These are phyloP conservation scores for Yarrowia porcina DNA, from an alignment of 805 yeast species.

Conservation along the genomic window DNA sequence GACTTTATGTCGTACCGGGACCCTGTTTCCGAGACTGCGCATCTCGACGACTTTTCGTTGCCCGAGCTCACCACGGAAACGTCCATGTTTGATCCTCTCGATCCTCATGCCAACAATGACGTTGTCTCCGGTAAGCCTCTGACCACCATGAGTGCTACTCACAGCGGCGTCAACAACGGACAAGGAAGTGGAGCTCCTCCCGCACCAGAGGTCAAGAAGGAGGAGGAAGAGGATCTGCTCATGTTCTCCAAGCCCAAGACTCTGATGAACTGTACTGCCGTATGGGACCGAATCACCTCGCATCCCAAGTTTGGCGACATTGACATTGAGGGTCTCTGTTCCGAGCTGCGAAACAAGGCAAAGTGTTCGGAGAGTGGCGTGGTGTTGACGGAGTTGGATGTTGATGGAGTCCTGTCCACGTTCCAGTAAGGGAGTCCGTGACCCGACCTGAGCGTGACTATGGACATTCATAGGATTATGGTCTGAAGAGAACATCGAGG, in stretches of 20 bases:
- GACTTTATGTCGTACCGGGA: constrained; percentile 35
- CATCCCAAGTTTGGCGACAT: constrained; percentile 92
- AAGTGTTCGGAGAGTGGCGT: constrained; percentile 93
- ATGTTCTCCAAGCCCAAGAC: constrained; percentile 6
- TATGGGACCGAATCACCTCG: constrained; percentile 93
- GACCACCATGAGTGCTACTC: neutral
- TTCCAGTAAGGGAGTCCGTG: neutral
- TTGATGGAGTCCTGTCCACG: constrained; percentile 49
- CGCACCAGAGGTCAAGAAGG: neutral
- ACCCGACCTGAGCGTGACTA: no score
- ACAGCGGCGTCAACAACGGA: neutral
- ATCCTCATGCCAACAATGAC: constrained; percentile 31
- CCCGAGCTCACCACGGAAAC: constrained; percentile 39
- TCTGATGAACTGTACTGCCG: constrained; percentile 73
- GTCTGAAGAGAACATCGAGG: neutral
- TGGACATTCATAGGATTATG: neutral
- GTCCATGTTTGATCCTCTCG: constrained; percentile 40
- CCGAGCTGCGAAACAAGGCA: constrained; percentile 85
- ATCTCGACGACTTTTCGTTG: constrained; percentile 32
- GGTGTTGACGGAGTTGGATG: constrained; percentile 77
- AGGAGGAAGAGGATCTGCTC: constrained; percentile 17
- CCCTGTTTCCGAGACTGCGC: constrained; percentile 39
- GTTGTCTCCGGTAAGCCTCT: constrained; percentile 2
- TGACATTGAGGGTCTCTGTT: constrained; percentile 91
- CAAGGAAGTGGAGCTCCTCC: neutral